phyloP scores from a whole-genome alignment of 2,329 filamentous ascomycete genomes.

The Colletotrichum agaves region DNA sequence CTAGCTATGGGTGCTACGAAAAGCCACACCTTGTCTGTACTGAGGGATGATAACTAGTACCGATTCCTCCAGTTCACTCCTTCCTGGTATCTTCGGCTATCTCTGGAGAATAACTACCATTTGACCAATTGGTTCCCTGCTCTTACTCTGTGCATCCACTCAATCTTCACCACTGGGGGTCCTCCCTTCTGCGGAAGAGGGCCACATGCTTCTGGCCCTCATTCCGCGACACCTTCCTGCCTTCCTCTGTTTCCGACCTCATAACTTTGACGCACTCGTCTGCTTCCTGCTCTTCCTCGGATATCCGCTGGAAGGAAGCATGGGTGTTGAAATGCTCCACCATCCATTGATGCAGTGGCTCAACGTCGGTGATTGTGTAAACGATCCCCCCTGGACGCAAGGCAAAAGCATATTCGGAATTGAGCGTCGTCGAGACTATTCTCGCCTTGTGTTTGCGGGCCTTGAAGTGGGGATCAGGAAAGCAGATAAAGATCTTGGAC shows the following conservation, averaged over 20 bases:
- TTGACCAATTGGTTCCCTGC: neutral
- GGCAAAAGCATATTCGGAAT: slow-evolving; percentile 93
- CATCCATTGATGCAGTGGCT: slow-evolving; percentile 95
- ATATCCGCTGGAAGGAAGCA: slow-evolving; percentile 80
- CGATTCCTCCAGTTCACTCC: too few species aligned
- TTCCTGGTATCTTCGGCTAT: neutral
- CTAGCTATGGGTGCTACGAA: too few species aligned
- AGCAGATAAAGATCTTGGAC: slow-evolving; percentile 95
- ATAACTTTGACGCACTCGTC: slow-evolving; percentile 81
- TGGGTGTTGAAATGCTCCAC: slow-evolving; percentile 83
- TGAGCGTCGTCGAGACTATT: slow-evolving; percentile 89
- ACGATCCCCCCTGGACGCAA: slow-evolving; percentile 84
- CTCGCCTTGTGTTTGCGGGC: slow-evolving; percentile 95
- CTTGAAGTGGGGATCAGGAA: slow-evolving; percentile 98
- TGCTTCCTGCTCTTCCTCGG: slow-evolving; percentile 72
- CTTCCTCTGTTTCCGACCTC: slow-evolving; percentile 90
- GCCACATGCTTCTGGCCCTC: slow-evolving; percentile 91
- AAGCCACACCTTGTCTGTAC: too few species aligned
- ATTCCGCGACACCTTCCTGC: slow-evolving; percentile 95
- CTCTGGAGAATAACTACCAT: neutral
- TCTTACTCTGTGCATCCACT: neutral
- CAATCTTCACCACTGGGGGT: slow-evolving; percentile 75
- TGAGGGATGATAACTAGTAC: too few species aligned
- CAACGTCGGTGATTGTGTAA: slow-evolving; percentile 98
- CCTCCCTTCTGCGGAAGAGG: slow-evolving; percentile 82